These are phyloP conservation scores for Akanthomyces lecanii DNA, from an alignment of 2,329 filamentous ascomycete species.

Conservation along the genomic window DNA sequence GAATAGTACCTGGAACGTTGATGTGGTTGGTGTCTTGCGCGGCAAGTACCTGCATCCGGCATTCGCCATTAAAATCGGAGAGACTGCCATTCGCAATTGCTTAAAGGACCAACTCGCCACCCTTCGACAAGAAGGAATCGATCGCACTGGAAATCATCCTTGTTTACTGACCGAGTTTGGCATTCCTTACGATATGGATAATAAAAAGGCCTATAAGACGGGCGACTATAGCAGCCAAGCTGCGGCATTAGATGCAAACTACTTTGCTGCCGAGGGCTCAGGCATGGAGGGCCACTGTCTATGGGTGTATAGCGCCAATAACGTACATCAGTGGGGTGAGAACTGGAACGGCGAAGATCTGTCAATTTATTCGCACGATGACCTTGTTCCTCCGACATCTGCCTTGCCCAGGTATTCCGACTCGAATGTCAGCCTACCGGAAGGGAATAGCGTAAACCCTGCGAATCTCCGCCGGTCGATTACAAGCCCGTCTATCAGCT, in stretches of 20 bases:
- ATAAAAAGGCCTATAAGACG: conserved; percentile 90
- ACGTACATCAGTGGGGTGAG: conserved; percentile 84
- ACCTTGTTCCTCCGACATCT: conserved; percentile 58
- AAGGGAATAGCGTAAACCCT: conserved; percentile 62
- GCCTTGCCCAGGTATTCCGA: conserved; percentile 42
- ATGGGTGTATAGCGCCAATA: conserved; percentile 82
- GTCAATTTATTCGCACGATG: conserved; percentile 83
- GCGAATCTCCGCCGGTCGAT: conserved; percentile 71
- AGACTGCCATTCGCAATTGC: conserved; percentile 90
- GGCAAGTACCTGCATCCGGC: conserved; percentile 85
- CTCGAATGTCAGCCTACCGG: conserved; percentile 42
- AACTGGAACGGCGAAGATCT: conserved; percentile 97
- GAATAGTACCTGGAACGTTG: conserved; percentile 96
- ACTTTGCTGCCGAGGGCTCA: conserved; percentile 84
- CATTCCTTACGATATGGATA: conserved; percentile 98
- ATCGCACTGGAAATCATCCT: conserved; percentile 83
- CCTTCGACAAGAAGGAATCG: conserved; percentile 80
- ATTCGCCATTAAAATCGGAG: conserved; percentile 88
- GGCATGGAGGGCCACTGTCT: conserved; percentile 79
- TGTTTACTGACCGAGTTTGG: conserved; percentile 92
- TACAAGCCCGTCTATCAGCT: conserved; percentile 62
- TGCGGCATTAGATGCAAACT: conserved; percentile 91
- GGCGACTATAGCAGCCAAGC: conserved; percentile 93
- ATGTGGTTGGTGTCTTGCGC: conserved; percentile 86
- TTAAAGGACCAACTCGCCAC: conserved; percentile 81